Base-by-base conservation (phyloP, 805 yeast species). In the Teunomyces kruisii region DNA sequence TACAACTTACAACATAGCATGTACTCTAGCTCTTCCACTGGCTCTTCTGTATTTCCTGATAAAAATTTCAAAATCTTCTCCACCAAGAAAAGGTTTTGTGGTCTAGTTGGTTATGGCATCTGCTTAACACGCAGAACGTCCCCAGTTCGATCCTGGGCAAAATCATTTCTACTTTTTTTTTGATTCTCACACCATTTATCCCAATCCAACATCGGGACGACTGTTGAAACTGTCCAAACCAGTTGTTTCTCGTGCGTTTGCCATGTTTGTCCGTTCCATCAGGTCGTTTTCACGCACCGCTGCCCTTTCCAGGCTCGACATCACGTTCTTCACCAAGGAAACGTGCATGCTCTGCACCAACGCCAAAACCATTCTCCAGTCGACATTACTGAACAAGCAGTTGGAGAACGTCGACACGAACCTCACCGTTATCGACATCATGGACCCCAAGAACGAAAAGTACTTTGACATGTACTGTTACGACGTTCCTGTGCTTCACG, bases 71-170 rank as follows among this genome's bases (percentile, higher is more conserved):
- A 3, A 19, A 6, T 15, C 6, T 16, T 12, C 10, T 10, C 10
- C 9, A 13, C 4, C 12, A 22, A 35, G 38, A 59, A 56, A 44
- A 67, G 94, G 94, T 83, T 84, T 82, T 84, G 90, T 90, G 97
- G 97, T 90, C 96, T 90, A 90, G 97, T 90, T 74, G 97, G 97
- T 90, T 83, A 91, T 91, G 97, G 96, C 97, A 87, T 88, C 94
- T 90, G 97, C 97, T 88, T 91, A 89, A 91, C 97, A 91, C 97
- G 97, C 96, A 89, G 94, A 88, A 88, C 90, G 97, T 92, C 97
- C 97, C 97, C 97, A 90, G 97, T 92, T 92, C 97, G 97, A 92
- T 89, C 97, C 97, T 91, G 97, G 97, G 97, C 90, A 86, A 84
- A 88, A 86, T 89, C 97, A 90, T 32, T 32, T 36, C 30, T n/a